Percentiles rank a stretch among this genome's conserved stretches.
Evolutionary conservation across 2,329 filamentous ascomycete genomes (phyloP).

Genomic region (Aspergillus uvarum): DNA sequence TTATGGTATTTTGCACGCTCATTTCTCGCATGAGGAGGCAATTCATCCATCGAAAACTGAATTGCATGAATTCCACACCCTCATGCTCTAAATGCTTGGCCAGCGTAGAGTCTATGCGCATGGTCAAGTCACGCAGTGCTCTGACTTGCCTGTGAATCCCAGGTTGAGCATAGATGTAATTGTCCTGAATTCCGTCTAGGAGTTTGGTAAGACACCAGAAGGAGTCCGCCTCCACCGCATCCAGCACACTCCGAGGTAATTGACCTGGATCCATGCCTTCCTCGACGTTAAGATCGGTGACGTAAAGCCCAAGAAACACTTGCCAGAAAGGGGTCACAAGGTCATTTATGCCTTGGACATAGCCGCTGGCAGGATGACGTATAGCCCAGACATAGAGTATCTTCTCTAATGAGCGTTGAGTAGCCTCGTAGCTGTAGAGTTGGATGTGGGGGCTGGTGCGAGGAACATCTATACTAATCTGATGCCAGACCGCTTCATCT

Average conservation of each 20-base stretch:
- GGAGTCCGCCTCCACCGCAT: constrained; percentile 94
- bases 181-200: constrained; percentile 97
- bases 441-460: constrained; percentile 95
- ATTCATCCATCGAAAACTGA: constrained; percentile 99
- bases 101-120: constrained; percentile 78
- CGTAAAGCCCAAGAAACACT: constrained; percentile 91
- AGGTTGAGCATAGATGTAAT: constrained; percentile 96
- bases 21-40: constrained; percentile 97
- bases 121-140: constrained; percentile 83
- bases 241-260: constrained; percentile 82
- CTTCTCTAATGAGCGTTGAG: constrained; percentile 87
- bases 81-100: constrained; percentile 88
- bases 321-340: constrained; percentile 98
- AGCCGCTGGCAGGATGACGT: constrained; percentile 92
- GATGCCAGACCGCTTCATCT: constrained; percentile 98
- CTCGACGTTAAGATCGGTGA: constrained; percentile 89
- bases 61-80: constrained; percentile 97
- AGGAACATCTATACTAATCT: constrained; percentile 97
- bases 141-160: constrained; percentile 93
- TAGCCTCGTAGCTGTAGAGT: constrained; percentile 92
- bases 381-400: constrained; percentile 98
- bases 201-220: constrained; percentile 99
- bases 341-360: constrained; percentile 98
- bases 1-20: constrained; percentile 90
- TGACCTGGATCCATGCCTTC: constrained; percentile 96